Conservation (phyloP, 352 stramenopile species). For the Pythium scleroteichum region DNA sequence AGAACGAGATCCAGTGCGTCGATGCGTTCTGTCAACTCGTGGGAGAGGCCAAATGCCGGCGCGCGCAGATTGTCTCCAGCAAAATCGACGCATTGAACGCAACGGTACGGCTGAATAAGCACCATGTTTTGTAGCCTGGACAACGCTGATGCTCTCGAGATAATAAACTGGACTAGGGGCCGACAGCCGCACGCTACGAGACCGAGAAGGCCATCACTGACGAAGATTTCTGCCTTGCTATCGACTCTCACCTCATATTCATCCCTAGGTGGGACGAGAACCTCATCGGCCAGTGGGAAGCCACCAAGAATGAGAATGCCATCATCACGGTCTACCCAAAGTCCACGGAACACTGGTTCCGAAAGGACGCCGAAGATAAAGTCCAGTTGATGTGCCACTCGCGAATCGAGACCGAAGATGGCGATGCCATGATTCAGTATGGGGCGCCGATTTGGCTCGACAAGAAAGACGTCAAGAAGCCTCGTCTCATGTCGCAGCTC, state of each 20-base stretch:
- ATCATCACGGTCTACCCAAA: slow-evolving; percentile 87
- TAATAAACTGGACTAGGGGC: too few species aligned
- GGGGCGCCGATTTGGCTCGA: slow-evolving; percentile 63
- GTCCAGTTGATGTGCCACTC: slow-evolving; percentile 80
- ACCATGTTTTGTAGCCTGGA: too few species aligned
- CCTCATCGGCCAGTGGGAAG: slow-evolving; percentile 71
- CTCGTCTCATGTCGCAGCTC: slow-evolving; percentile 75
- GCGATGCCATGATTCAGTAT: slow-evolving; percentile 81
- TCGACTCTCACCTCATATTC: slow-evolving; percentile 83
- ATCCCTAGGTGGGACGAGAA: slow-evolving; percentile 77
- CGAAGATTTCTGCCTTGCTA: slow-evolving; percentile 80
- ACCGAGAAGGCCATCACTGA: slow-evolving; percentile 76
- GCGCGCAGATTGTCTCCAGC: slow-evolving; percentile 61
- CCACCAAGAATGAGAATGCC: slow-evolving; percentile 61
- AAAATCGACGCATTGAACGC: slow-evolving; percentile 72
- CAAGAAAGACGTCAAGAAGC: slow-evolving; percentile 71
- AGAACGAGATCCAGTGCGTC: slow-evolving; percentile 67
- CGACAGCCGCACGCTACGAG: slow-evolving; percentile 69
- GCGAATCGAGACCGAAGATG: slow-evolving; percentile 69
- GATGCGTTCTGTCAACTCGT: slow-evolving; percentile 71
- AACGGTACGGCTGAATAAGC: too few species aligned
- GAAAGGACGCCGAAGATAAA: slow-evolving; percentile 52
- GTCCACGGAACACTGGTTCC: slow-evolving; percentile 61
- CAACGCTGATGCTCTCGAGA: too few species aligned
- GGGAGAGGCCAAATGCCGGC: slow-evolving; percentile 57